Evolutionary conservation across 2,329 filamentous ascomycete genomes (phyloP).

Genomic region (Pseudogymnoascus sp.): DNA sequence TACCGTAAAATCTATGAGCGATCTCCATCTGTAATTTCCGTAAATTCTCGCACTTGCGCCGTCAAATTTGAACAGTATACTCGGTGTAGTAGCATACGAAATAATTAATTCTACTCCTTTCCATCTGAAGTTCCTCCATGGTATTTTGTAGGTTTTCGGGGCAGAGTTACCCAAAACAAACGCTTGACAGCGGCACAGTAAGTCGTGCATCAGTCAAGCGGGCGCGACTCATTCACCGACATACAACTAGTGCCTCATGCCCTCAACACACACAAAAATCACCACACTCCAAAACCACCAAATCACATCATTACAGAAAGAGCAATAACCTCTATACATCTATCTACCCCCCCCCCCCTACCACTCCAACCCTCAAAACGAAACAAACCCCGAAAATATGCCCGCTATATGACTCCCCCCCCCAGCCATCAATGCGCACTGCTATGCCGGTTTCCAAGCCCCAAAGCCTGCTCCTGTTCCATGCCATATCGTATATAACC

Average conservation of each 20-base stretch:
- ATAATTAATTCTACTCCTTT: not conserved
- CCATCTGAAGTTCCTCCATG: not conserved
- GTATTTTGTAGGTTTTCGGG: not conserved
- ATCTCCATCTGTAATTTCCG: not conserved
- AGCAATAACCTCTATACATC: not conserved
- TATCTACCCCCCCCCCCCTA: not conserved
- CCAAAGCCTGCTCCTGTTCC: not conserved
- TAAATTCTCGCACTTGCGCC: not conserved
- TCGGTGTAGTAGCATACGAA: not conserved
- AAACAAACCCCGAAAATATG: not conserved
- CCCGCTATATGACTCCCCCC: not conserved
- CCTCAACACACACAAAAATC: not conserved
- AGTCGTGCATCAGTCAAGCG: not conserved
- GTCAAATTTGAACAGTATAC: not conserved
- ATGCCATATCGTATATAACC: not conserved
- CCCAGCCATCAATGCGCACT: not conserved
- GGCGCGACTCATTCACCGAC: not conserved
- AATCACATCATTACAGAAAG: not conserved
- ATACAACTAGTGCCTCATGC: not conserved
- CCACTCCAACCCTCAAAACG: not conserved
- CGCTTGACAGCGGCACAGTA: not conserved
- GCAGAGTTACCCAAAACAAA: not conserved
- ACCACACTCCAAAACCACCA: not conserved
- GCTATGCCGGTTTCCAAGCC: slow-evolving; percentile 2
- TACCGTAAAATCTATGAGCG: not conserved